Conservation (phyloP, 2,329 filamentous ascomycete species). For the Monosporascus cannonballus region DNA sequence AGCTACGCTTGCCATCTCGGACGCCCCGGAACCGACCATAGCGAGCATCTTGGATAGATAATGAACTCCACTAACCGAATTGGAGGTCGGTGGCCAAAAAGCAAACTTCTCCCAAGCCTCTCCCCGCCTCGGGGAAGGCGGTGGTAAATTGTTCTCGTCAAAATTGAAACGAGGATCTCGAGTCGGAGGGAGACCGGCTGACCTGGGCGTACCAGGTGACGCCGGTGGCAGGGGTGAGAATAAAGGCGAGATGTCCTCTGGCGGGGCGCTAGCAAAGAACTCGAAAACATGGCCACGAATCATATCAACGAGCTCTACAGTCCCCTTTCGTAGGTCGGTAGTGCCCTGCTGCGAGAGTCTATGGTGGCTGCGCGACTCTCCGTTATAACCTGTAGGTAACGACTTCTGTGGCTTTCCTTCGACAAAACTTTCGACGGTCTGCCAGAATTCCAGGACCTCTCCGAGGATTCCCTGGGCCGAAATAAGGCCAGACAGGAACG, state of each 20-base stretch:
- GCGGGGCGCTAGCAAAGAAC: slow-evolving; percentile 83
- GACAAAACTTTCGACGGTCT: slow-evolving; percentile 84
- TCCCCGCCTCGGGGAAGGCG: slow-evolving; percentile 69
- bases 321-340: slow-evolving; percentile 67
- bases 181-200: slow-evolving; percentile 47
- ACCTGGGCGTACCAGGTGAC: slow-evolving; percentile 62
- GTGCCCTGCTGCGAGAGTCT: slow-evolving; percentile 67
- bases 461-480: slow-evolving; percentile 77
- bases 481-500: slow-evolving; percentile 67
- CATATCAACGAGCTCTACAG: slow-evolving; percentile 74
- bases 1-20: slow-evolving; percentile 73
- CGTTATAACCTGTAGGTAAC: slow-evolving; percentile 75
- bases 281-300: slow-evolving; percentile 72
- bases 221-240: slow-evolving; percentile 68
- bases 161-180: slow-evolving; percentile 74
- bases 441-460: slow-evolving; percentile 91
- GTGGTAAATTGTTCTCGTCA: slow-evolving; percentile 70
- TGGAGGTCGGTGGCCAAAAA: slow-evolving; percentile 93
- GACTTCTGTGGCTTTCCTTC: slow-evolving; percentile 75
- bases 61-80: slow-evolving; percentile 85
- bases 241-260: slow-evolving; percentile 83
- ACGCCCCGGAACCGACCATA: slow-evolving; percentile 78
- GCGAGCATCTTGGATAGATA: slow-evolving; percentile 79
- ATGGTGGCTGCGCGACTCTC: slow-evolving; percentile 76
- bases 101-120: slow-evolving; percentile 90